Base-by-base conservation (phyloP, 139 green algal species). In the Nannochloris sp. region DNA sequence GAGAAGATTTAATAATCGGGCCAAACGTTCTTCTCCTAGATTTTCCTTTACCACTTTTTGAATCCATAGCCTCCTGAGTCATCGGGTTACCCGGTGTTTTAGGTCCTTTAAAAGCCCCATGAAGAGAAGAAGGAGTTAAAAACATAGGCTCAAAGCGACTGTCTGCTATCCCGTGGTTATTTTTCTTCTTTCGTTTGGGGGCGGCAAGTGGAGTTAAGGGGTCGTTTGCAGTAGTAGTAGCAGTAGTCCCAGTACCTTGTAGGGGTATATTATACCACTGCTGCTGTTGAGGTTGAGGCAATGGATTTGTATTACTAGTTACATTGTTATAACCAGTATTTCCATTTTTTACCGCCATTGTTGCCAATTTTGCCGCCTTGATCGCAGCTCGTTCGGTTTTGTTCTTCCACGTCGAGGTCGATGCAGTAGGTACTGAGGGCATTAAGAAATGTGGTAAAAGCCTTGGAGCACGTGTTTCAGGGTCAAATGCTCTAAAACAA, bases 401-500 rank as follows among this genome's bases (percentile, higher is more conserved):
- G 29, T 59, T 59, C 12, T 59, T 59, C 48, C 48, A 59, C 9
- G 9, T 59, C 9, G 9, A 27, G 8, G 8, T 59, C 10, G 48
- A 9, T 19, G 9, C 12, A 19, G 9, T 59, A 9, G 12, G 12
- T 39, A 12, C 9, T 12, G 48, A 57, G 6, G 37, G 37, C 23
- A 33, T 23, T 8, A 36, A 32, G 13, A 67, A 31, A 53, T 15
- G 42, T 34, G 29, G 64, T 33, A 58, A 42, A 35, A 69, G 3
- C 45, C 47, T 4, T 32, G 48, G 48, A 36, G 48, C 39, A 70
- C 81, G 72, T 54, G 71, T 78, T 15, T 10, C 6, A 4, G 71
- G 73, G 7, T 81, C 54, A 35, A 76, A 83, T 31, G 70, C 64
- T 0, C 81, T 53, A 32, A 88, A 77, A 65, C 81, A 87, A 25